Evolutionary conservation across 169 alveolate genomes (phyloP).

Genomic region (Plasmodium berghei): DNA sequence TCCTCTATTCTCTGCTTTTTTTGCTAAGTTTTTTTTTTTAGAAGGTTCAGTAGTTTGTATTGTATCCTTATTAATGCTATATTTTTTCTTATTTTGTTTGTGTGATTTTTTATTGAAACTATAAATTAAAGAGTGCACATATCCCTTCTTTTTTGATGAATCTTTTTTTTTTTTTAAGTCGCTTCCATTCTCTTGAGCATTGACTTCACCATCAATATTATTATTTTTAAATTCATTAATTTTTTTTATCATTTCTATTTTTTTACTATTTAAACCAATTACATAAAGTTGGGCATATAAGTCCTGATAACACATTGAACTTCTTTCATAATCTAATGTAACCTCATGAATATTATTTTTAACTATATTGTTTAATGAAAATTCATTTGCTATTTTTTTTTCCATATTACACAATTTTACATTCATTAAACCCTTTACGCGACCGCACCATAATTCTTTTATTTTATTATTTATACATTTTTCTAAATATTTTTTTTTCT

Average conservation of each 20-base stretch:
- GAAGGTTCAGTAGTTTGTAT: background rate
- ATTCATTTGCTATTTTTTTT: conserved; percentile 39
- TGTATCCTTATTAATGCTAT: conserved; percentile 8
- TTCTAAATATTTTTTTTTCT: conserved; percentile 53
- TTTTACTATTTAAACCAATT: conserved; percentile 13
- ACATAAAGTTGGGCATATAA: conserved; percentile 15
- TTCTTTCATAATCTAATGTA: conserved; percentile 56
- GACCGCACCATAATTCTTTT: conserved; percentile 75
- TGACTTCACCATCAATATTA: conserved; percentile 5
- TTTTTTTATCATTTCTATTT: conserved; percentile 21
- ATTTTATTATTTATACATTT: conserved; percentile 67
- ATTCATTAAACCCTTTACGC: conserved; percentile 69
- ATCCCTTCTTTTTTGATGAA: conserved; percentile 39
- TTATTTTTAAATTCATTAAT: conserved; percentile 22
- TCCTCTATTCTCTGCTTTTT: conserved; percentile 14
- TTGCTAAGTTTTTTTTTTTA: background rate
- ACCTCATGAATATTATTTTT: conserved; percentile 42
- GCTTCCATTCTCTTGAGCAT: background rate
- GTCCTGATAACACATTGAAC: conserved; percentile 62
- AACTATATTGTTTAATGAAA: conserved; percentile 18
- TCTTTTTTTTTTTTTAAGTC: conserved; percentile 14
- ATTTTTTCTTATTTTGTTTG: conserved; percentile 11
- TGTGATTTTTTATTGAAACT: conserved; percentile 62
- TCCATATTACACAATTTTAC: conserved; percentile 41
- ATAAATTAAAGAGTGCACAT: conserved; percentile 57